Base-by-base conservation (phyloP, 495 filamentous ascomycete species). In the Tuber aestivum region DNA sequence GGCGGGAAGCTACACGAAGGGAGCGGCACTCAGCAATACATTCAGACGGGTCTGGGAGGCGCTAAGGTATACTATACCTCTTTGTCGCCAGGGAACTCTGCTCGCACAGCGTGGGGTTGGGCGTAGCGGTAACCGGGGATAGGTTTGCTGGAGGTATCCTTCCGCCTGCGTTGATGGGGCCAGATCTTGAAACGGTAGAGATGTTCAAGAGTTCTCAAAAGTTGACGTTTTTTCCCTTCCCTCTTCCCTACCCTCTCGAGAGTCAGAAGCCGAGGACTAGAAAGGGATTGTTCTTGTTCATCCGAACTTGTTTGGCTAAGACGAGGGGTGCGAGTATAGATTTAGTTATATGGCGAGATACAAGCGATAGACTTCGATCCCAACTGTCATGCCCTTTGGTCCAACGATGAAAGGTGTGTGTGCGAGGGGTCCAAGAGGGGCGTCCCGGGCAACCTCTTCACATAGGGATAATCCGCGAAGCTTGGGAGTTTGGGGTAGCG, bases 31-130 rank as follows among this genome's bases (percentile, higher is more conserved):
- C 70, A 72, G 70, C 73, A 70, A 71, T 79, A 69, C n/a, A 61
- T 70, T 68, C 76, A 65, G 78, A 79, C 42, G 41, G 72, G 78
- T 74, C 42, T 75, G 72, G 72, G 41, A 72, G 70, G 41, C 73
- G 73, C 76, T 79, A 79, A 79, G 61, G 77, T 79, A 50, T 37
- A 65, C 65, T 79, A 75, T 75, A 45, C 78, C 76, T 76, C 78
- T 79, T 79, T 79, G 78, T 79, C 78, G 73, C 72, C 41, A 79
- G 56, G 72, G 77, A 73, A 78, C 70, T n/a, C 70, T 79, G 70
- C 70, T 79, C 70, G 40, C 41, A 75, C 78, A 79, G 56, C 61
- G 78, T 72, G 40, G 72, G 74, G 50, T n/a, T 75, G n/a, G 23
- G 23, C 44, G 70, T 38, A 70, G 37, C 23, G 37, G 72, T 48